Evolutionary conservation across 2,329 filamentous ascomycete genomes (phyloP).

Genomic region (Cryphonectria naterciae): DNA sequence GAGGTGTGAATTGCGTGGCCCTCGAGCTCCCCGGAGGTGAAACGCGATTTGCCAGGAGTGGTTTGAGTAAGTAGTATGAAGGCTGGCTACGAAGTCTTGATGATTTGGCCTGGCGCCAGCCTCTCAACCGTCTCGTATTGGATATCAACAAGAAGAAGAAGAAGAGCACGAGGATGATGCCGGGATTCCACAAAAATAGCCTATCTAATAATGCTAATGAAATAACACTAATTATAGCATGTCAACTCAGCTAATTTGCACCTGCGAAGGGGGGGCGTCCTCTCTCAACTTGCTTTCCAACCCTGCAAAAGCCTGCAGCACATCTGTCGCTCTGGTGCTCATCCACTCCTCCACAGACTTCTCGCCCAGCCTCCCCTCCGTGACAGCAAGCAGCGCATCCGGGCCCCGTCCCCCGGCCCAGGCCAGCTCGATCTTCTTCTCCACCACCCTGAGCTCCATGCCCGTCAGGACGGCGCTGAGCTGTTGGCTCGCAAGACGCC

Average conservation of each 20-base stretch:
- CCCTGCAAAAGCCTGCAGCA: constrained; percentile 19
- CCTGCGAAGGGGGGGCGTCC: not conserved
- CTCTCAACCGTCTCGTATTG: too few relatives aligned
- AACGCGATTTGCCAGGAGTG: too few relatives aligned
- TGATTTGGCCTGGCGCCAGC: too few relatives aligned
- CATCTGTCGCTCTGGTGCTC: constrained; percentile 9
- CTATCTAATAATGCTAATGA: too few relatives aligned
- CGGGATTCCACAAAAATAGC: too few relatives aligned
- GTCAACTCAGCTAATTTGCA: not conserved
- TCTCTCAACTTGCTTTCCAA: constrained; percentile 13
- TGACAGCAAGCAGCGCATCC: constrained; percentile 8
- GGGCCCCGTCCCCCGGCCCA: constrained; percentile 13
- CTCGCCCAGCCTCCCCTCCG: constrained; percentile 19
- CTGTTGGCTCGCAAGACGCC: constrained; percentile 35
- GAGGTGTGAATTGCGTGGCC: too few relatives aligned
- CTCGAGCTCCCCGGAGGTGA: too few relatives aligned
- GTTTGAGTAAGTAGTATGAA: too few relatives aligned
- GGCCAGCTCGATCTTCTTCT: constrained; percentile 19
- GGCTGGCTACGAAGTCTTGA: too few relatives aligned
- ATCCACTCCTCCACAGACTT: constrained; percentile 15
- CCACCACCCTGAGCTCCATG: constrained; percentile 30
- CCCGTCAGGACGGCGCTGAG: constrained; percentile 31
- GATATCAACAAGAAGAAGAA: too few relatives aligned
- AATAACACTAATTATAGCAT: not conserved
- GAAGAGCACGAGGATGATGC: too few relatives aligned